A percentile compares a stretch with the other conserved stretches of the same genome.
phyloP scores from a whole-genome alignment of 116 monocot genomes.

The Papilionanthe hybrid region DNA sequence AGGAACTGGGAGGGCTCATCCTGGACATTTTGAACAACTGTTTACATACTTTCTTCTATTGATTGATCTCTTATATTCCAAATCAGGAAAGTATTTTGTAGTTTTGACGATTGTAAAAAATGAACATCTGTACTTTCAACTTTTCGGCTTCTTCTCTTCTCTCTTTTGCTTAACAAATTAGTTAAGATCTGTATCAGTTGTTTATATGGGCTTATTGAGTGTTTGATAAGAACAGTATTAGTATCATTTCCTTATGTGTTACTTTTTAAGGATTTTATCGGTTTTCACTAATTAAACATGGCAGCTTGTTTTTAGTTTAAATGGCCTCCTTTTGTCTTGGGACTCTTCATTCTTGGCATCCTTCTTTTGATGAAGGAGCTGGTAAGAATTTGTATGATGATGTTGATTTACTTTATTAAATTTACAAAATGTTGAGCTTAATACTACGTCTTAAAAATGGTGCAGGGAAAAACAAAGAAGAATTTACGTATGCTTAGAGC shows the following conservation, averaged over 20 bases:
- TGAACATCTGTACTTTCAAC: neutral
- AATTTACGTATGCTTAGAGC: slow-evolving; percentile 61
- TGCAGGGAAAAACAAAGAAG: slow-evolving; percentile 77
- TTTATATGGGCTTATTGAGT: neutral
- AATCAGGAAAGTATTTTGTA: neutral
- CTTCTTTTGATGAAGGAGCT: slow-evolving; percentile 86
- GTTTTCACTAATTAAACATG: slow-evolving; percentile 22
- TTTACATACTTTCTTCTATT: neutral
- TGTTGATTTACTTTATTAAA: slow-evolving; percentile 1
- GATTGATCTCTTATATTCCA: neutral
- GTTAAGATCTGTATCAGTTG: neutral
- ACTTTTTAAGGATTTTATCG: neutral
- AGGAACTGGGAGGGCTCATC: neutral
- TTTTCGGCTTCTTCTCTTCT: neutral
- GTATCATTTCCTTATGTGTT: neutral
- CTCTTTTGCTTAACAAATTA: neutral
- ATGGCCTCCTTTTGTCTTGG: slow-evolving; percentile 97
- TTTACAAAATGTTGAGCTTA: neutral
- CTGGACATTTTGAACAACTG: neutral
- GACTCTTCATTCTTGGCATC: slow-evolving; percentile 61
- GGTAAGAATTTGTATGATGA: slow-evolving; percentile 37
- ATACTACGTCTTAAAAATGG: slow-evolving; percentile 9
- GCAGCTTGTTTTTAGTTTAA: slow-evolving; percentile 56
- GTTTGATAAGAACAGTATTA: neutral
- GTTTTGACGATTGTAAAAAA: neutral